Evolutionary conservation across 176 grass and related monocot species (phyloP), one percentile per base, ranked within the genome.

Genomic region (Typha latifolia): DNA sequence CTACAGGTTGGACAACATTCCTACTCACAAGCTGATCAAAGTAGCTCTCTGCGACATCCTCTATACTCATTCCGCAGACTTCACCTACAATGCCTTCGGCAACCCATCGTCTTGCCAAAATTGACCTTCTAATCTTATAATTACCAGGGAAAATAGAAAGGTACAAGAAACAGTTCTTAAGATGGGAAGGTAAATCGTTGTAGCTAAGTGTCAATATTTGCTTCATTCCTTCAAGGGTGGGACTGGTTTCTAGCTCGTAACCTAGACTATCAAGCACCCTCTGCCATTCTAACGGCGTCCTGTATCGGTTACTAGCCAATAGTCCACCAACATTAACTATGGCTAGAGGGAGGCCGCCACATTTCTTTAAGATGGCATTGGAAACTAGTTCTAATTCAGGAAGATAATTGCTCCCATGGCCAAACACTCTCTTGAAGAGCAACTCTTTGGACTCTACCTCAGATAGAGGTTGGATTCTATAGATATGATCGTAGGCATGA

Each of bases 271-370:
- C 9, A 3, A 49, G 61, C 12, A 90, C 0, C n/a, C 75, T 83
- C 13, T 9, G 29, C 87, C 87, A 86, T 66, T 84, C 83, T 26
- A 26, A 26, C 21, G 5, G 49, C 16, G 34, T 64, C 19, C 27
- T 77, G 66, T 67, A 67, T 2, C 73, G 77, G 53, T 76, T 86
- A 26, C 62, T 78, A 12, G 80, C 80, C 0, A 91, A 51, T 27
- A 86, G 65, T 48, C 87, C 80, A 3, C 80, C 83, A 18, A 86
- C 78, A 12, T 62, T 78, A 29, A 82, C 74, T 51, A 91, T 77
- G 18, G 84, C 77, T 62, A 86, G 77, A 2, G 87, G 87, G 57
- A 81, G 47, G 19, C 84, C 84, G 0, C 9, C 3, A 12, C 84
- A 91, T 74, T 79, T 80, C 12, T 12, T 55, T 9, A 86, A 12